phyloP scores from a whole-genome alignment of 2,329 filamentous ascomycete species.

The Xylariaceae sp. region DNA sequence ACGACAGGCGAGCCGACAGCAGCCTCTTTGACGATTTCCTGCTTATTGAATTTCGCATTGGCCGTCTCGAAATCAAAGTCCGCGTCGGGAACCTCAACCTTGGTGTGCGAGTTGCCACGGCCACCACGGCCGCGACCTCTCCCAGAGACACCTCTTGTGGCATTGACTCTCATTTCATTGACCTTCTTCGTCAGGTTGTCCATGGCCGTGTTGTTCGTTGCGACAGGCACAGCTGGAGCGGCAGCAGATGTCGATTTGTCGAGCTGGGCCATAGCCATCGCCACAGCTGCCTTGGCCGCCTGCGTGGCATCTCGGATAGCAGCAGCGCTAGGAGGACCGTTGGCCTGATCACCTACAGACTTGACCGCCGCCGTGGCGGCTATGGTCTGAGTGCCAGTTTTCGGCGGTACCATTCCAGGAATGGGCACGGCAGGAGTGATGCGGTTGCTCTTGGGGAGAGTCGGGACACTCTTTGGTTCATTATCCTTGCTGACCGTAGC shows the following conservation, averaged over 20 bases:
- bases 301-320: conserved; percentile 63
- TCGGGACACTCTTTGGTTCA: conserved; percentile 37
- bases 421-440: conserved; percentile 64
- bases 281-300: conserved; percentile 71
- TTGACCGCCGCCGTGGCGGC: conserved; percentile 30
- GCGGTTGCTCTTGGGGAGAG: conserved; percentile 46
- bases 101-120: conserved; percentile 43
- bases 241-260: conserved; percentile 30
- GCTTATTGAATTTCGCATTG: conserved; percentile 85
- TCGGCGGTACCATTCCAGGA: conserved; percentile 32
- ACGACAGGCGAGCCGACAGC: conserved; percentile 68
- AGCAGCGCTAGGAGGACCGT: conserved; percentile 33
- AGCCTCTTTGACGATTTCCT: conserved; percentile 82
- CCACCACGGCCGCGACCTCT: conserved; percentile 43
- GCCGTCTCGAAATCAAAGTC: conserved; percentile 88
- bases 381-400: conserved; percentile 25
- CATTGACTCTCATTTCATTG: conserved; percentile 68
- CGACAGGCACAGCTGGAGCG: conserved; percentile 20
- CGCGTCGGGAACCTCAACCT: conserved; percentile 81
- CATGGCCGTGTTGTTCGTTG: conserved; percentile 44
- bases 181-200: conserved; percentile 72
- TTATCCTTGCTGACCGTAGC: conserved; percentile 31
- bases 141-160: conserved; percentile 44
- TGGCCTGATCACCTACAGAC: conserved; percentile 34
- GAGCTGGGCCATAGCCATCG: conserved; percentile 72